Conservation (phyloP, 2,329 filamentous ascomycete species). For the Conoideocrella luteorostrata region DNA sequence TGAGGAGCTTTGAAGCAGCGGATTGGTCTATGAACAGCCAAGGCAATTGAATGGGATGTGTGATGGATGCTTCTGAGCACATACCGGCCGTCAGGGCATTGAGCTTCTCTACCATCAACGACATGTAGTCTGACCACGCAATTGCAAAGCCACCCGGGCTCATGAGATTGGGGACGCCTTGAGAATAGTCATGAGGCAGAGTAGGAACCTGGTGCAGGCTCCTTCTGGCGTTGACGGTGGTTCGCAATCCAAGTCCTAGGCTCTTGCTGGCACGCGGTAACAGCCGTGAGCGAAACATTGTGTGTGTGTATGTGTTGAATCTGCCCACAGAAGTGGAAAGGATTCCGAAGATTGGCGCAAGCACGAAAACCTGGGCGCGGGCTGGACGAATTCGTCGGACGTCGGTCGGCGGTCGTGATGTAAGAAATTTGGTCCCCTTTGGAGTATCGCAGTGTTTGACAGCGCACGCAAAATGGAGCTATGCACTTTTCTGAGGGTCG, state of each 20-base stretch:
- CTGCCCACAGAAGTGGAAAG: background rate
- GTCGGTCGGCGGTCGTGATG: background rate
- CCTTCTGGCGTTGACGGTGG: constrained; percentile 29
- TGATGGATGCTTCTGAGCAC: too few relatives aligned
- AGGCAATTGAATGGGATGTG: too few relatives aligned
- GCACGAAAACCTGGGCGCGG: too few relatives aligned
- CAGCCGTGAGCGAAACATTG: constrained; percentile 49
- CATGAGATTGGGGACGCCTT: constrained; percentile 64
- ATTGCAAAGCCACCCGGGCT: constrained; percentile 62
- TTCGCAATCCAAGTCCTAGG: constrained; percentile 27
- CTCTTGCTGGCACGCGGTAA: constrained; percentile 38
- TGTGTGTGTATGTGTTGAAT: background rate
- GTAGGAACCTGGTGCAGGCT: constrained; percentile 41
- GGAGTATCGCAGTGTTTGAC: too few relatives aligned
- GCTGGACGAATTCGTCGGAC: background rate
- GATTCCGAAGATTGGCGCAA: too few relatives aligned
- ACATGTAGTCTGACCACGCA: constrained; percentile 80
- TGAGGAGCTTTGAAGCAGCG: too few relatives aligned
- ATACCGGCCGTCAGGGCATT: constrained; percentile 68
- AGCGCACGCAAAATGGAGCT: too few relatives aligned
- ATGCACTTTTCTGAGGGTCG: too few relatives aligned
- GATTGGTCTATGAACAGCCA: too few relatives aligned
- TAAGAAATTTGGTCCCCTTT: background rate
- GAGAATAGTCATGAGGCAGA: constrained; percentile 38
- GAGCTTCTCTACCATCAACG: constrained; percentile 65